Evolutionary conservation across 495 filamentous ascomycete species (phyloP).

Genomic region (Friedmanniomyces simplex): DNA sequence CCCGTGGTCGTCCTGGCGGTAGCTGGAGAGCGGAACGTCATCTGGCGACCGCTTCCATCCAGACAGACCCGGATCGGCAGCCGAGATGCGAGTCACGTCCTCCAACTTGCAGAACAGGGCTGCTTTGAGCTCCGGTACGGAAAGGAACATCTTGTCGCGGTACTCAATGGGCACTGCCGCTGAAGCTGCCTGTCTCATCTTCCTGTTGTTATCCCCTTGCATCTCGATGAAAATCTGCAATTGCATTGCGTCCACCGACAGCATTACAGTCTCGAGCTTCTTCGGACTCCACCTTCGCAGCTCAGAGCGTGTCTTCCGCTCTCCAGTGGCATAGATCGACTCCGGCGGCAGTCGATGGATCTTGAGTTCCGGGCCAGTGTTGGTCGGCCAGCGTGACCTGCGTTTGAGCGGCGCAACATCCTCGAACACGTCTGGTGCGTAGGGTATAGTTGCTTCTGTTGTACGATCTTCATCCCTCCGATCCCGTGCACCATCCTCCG

Average conservation of each 20-base stretch:
- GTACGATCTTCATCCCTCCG: background rate
- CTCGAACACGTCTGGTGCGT: conserved; percentile 3
- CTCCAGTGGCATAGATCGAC: conserved; percentile 26
- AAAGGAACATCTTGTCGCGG: conserved; percentile 2
- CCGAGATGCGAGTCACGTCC: background rate
- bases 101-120: background rate
- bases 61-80: background rate
- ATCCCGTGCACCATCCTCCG: background rate
- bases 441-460: background rate
- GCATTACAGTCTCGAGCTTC: conserved; percentile 24
- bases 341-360: conserved; percentile 24
- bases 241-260: conserved; percentile 21
- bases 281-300: conserved; percentile 20
- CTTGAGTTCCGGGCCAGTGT: conserved; percentile 24
- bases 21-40: conserved; percentile 12
- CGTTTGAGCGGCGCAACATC: conserved; percentile 4
- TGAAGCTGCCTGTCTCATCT: background rate
- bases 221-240: conserved; percentile 9
- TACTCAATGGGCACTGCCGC: conserved; percentile 7
- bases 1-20: conserved; percentile 24
- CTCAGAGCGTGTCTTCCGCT: conserved; percentile 12
- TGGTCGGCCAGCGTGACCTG: conserved; percentile 19
- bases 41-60: background rate
- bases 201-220: background rate
- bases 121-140: background rate